Percentiles rank a stretch among this genome's conserved stretches.
Conservation (phyloP, 495 filamentous ascomycete species). For the Penicillium coprophilum region DNA sequence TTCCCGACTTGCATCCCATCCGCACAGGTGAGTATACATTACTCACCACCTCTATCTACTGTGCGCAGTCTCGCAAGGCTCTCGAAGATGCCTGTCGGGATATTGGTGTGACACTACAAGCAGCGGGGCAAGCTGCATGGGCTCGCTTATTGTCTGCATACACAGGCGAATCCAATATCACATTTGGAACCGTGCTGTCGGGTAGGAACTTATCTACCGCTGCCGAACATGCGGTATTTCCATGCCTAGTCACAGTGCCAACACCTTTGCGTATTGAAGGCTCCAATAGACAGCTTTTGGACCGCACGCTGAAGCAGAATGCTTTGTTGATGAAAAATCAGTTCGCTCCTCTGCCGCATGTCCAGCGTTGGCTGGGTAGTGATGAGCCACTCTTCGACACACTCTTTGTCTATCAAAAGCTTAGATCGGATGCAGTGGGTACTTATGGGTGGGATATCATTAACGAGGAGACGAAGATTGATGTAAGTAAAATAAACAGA, state of each 20-base stretch:
- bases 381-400: slow-evolving; percentile 71
- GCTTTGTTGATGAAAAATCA: slow-evolving; percentile 62
- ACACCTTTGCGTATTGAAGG: slow-evolving; percentile 50
- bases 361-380: slow-evolving; percentile 65
- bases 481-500: slow-evolving; percentile 39
- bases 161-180: slow-evolving; percentile 64
- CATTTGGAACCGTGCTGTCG: slow-evolving; percentile 73
- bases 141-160: slow-evolving; percentile 67
- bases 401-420: slow-evolving; percentile 75
- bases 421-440: slow-evolving; percentile 20
- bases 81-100: slow-evolving; percentile 55
- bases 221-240: slow-evolving; percentile 59
- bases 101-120: slow-evolving; percentile 65
- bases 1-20: slow-evolving; percentile 68
- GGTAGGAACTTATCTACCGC: slow-evolving; percentile 57
- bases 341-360: slow-evolving; percentile 62
- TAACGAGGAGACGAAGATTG: slow-evolving; percentile 55
- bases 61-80: slow-evolving; percentile 30
- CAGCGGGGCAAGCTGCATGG: slow-evolving; percentile 73
- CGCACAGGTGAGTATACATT: slow-evolving; percentile 38
- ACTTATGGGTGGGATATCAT: slow-evolving; percentile 44
- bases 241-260: slow-evolving; percentile 73
- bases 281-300: slow-evolving; percentile 55
- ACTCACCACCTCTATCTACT: slow-evolving; percentile 41
- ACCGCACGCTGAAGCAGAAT: slow-evolving; percentile 61